Evolutionary conservation across 345 rosid genomes (phyloP).

Genomic region (Lenwebbia sp.): DNA sequence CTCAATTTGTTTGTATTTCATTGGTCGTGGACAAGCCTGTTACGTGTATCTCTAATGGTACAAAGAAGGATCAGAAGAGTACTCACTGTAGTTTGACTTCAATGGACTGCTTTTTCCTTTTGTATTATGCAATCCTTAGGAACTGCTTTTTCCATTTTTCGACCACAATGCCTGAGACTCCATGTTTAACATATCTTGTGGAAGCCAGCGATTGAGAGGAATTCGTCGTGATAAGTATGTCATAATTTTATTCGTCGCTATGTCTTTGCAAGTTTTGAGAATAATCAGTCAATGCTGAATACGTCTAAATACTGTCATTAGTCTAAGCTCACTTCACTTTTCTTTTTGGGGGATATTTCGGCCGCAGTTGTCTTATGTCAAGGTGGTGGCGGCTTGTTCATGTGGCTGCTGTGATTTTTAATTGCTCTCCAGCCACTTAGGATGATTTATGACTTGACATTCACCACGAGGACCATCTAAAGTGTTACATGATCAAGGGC

Average conservation of each 20-base stretch:
- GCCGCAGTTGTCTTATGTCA: not conserved
- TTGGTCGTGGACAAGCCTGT: not conserved
- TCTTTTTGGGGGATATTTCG: not conserved
- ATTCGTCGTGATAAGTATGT: not conserved
- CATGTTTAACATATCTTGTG: not conserved
- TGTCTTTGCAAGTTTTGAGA: not conserved
- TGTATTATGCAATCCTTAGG: not conserved
- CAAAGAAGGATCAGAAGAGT: not conserved
- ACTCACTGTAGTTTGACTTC: not conserved
- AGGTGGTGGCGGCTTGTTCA: not conserved
- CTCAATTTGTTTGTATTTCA: not conserved
- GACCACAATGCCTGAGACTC: not conserved
- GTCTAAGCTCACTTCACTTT: not conserved
- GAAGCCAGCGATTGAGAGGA: not conserved
- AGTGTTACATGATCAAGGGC: not conserved
- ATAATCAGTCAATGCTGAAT: not conserved
- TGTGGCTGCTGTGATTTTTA: not conserved
- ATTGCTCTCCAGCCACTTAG: not conserved
- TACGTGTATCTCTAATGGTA: not conserved
- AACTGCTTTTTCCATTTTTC: not conserved
- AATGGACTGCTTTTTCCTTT: not conserved
- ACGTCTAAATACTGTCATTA: not conserved
- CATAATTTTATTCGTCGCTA: not conserved
- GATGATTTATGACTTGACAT: not conserved
- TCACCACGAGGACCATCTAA: not conserved